phyloP scores from a whole-genome alignment of 768 basidiomycete genomes.

The Dentipellis sp. region DNA sequence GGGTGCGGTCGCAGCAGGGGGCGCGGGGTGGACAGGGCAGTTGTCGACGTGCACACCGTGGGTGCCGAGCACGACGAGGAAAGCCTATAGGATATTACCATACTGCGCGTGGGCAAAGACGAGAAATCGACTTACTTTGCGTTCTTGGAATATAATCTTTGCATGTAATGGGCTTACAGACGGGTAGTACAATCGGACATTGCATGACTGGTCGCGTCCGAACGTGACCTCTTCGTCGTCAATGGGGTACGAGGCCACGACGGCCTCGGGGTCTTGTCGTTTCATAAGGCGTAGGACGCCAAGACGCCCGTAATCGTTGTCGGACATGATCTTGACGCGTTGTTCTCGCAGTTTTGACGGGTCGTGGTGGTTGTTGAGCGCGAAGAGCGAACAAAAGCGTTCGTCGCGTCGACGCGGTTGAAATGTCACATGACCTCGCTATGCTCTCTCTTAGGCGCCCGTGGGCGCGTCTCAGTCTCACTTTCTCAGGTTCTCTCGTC shows the following conservation, averaged over 20 bases:
- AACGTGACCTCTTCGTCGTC: conserved; percentile 61
- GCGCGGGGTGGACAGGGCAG: conserved; percentile 46
- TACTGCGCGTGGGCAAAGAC: not conserved
- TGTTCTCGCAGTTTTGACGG: not conserved
- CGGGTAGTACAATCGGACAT: conserved; percentile 62
- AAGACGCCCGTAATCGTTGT: conserved; percentile 52
- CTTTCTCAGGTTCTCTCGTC: too few relatives aligned
- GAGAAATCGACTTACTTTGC: conserved; percentile 35
- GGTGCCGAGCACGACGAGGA: conserved; percentile 51
- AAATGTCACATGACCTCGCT: conserved; percentile 11
- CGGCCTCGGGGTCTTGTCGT: conserved; percentile 30
- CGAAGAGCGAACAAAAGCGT: not conserved
- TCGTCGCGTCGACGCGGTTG: conserved; percentile 3
- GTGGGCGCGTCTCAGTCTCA: not conserved
- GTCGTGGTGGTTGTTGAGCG: not conserved
- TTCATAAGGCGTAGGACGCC: conserved; percentile 62
- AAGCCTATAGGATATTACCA: conserved; percentile 37
- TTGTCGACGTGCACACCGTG: conserved; percentile 54
- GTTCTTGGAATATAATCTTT: conserved; percentile 56
- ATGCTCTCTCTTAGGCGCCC: not conserved
- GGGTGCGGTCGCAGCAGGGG: conserved; percentile 23
- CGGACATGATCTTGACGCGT: conserved; percentile 12
- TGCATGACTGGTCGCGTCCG: conserved; percentile 54
- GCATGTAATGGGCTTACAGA: conserved; percentile 56
- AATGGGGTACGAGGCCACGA: conserved; percentile 63